Base-by-base conservation (phyloP, 176 grass and related monocot genomes). In the Rhynchospora breviuscula region DNA sequence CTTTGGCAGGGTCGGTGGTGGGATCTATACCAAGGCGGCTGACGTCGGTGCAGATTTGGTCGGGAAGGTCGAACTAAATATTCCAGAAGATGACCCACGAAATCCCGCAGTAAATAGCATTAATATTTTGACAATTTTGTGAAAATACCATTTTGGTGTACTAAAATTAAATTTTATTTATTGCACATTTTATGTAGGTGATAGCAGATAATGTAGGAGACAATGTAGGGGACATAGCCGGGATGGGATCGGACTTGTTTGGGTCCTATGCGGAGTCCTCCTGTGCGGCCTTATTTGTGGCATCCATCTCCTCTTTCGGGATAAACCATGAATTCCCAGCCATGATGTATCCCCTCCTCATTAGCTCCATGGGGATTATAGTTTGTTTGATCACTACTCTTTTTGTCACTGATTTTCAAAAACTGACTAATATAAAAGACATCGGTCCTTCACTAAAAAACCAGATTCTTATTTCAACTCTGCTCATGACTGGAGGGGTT, bases 131-230 rank as follows among this genome's bases (percentile, higher is more conserved):
- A 40, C 3, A 5, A 40, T 40, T 40, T 40, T 5, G 4, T 40
- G 35, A 40, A 40, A 40, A 40, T 40, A 40, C 35, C 35, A 40
- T 40, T 40, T 40, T 5, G 35, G 35, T 4, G 3, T 40, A 40
- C 35, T 40, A 40, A 40, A 40, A 40, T 40, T 40, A 40, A 40
- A 40, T 40, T 29, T 29, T 29, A 29, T 29, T 40, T 40, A 40
- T 40, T 40, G 35, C 35, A 40, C 21, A 21, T 53, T 81, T 44
- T 63, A n/a, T 19, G 35, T 49, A 93, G 94, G 94, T 97, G 53
- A 97, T 97, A 86, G 90, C 92, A 6, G 94, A 97, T 81, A 94
- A 97, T 51, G 94, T 94, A 9, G 94, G 94, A 0, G 94, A 94
- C 79, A 97, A 97, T 81, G 94, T 97, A 8, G 94, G 94, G 58